Evolutionary conservation across 2,329 filamentous ascomycete genomes (phyloP), one percentile per base, ranked within the genome.

Genomic region (Pestalotiopsis sp.): DNA sequence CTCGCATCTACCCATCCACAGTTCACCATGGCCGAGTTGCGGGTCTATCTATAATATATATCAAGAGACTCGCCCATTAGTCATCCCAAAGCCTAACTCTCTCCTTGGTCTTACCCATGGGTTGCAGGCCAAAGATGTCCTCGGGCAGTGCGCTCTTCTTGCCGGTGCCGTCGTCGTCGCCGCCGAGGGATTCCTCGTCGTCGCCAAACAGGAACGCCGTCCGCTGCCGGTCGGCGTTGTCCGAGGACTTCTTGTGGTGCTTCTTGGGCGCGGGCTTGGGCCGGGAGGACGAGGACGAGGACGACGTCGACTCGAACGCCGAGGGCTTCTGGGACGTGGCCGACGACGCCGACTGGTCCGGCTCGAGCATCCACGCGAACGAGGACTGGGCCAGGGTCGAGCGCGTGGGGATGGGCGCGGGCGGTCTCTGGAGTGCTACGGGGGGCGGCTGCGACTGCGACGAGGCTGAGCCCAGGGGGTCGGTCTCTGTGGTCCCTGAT

Each of bases 291-390:
- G 57, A 59, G 25, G 57, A 59, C 57, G 57, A 59, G 4, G 20
- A 36, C 27, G 57, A 62, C 17, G 58, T 31, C 12, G 75, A 72
- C 20, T 59, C 45, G n/a, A 60, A 66, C 31, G 36, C 56, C 20
- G 39, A 20, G 6, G 20, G 31, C 31, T 70, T 62, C 41, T 74
- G 65, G 6, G 78, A 70, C 36, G 70, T 61, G 1, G 73, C 67
- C 11, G 72, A 71, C 9, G 74, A 56, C 69, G 73, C 12, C 62
- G 81, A 77, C 66, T 82, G 76, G 71, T 87, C 85, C 3, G 86
- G 87, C 72, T 90, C 90, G 2, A 94, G 83, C 91, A 94, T 94
- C 91, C 91, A 94, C 1, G 92, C 90, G 77, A 93, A 94, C 3
- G 90, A 92, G 7, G 92, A 93, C 72, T 93, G 91, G 1, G 91